phyloP scores from a whole-genome alignment of 768 basidiomycete genomes.

The Termitomyces heimii region DNA sequence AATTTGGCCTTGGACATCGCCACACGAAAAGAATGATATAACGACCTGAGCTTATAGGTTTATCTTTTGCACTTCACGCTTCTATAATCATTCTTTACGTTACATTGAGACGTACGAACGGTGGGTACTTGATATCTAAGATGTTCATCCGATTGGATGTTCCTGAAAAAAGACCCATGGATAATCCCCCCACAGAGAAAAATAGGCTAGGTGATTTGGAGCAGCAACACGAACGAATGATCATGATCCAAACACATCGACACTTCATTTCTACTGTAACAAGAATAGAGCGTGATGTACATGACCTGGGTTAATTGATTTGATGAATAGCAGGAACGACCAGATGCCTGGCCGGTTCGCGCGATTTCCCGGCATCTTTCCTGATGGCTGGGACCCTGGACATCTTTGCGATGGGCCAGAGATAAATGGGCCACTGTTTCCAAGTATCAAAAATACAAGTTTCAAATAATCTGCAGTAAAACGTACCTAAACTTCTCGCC shows the following conservation, averaged over 20 bases:
- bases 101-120: no score
- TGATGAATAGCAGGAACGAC: background rate
- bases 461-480: background rate
- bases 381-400: background rate
- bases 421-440: background rate
- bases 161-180: no score
- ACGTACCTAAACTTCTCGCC: background rate
- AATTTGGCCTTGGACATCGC: no score
- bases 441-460: background rate
- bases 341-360: background rate
- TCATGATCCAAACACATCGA: background rate
- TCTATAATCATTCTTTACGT: no score
- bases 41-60: no score
- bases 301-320: conserved; percentile 2
- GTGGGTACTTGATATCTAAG: no score
- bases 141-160: no score
- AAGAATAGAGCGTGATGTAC: background rate
- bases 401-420: background rate
- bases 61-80: no score
- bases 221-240: no score
- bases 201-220: no score
- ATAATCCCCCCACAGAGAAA: no score
- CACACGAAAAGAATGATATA: no score
- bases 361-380: background rate
- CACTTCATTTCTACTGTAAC: background rate